Conservation (phyloP, 2,329 filamentous ascomycete species). For the Ploettnerulaceae sp. region DNA sequence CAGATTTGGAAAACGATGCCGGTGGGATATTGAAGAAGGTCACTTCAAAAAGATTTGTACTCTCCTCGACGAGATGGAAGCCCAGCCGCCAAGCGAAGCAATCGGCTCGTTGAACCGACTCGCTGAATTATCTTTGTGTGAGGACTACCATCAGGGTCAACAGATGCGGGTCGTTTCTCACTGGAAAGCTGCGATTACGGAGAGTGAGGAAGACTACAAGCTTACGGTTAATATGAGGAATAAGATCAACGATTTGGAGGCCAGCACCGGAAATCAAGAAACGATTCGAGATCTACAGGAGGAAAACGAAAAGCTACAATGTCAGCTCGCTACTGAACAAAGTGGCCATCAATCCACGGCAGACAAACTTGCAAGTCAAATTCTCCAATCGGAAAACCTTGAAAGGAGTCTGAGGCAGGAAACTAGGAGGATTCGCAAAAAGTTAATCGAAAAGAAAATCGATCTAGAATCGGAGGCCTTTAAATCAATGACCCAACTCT, state of each 20-base stretch:
- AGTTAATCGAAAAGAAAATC: neutral
- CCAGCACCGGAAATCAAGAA: neutral
- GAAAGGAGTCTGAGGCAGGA: neutral
- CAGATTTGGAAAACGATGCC: slow-evolving; percentile 11
- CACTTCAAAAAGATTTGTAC: neutral
- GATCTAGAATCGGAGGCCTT: too few species aligned
- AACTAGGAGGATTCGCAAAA: neutral
- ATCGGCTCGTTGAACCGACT: neutral
- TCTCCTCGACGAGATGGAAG: neutral
- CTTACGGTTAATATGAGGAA: neutral
- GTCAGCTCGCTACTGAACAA: neutral
- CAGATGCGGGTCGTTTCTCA: neutral
- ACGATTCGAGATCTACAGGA: neutral
- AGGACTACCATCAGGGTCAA: neutral
- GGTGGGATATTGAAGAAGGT: slow-evolving; percentile 6
- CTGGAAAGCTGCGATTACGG: neutral
- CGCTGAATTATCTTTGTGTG: neutral
- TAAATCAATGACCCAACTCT: too few species aligned
- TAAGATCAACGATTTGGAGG: neutral
- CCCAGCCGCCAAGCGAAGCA: neutral
- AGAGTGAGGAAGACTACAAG: neutral
- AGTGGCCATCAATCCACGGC: neutral
- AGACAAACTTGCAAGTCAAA: neutral
- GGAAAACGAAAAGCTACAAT: neutral
- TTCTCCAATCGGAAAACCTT: neutral